Evolutionary conservation across 2,329 filamentous ascomycete species (phyloP).

Genomic region (Cladosporium sp.): DNA sequence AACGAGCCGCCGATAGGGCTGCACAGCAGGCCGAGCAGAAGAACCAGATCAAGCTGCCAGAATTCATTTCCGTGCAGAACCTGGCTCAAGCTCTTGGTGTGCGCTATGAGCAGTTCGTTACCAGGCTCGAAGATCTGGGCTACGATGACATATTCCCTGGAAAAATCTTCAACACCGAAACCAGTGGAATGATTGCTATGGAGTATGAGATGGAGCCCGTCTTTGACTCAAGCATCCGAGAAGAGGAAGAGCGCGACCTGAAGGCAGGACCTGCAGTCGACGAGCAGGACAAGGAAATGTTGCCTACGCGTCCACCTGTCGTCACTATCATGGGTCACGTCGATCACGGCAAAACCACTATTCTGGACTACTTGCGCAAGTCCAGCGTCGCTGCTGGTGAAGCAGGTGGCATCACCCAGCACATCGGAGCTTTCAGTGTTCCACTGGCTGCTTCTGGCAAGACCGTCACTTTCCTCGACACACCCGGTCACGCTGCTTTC

Average conservation of each 20-base stretch:
- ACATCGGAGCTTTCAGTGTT: constrained; percentile 96
- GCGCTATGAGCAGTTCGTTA: constrained; percentile 68
- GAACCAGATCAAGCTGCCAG: constrained; percentile 74
- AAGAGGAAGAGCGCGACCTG: constrained; percentile 68
- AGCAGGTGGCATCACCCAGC: constrained; percentile 96
- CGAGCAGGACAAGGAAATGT: constrained; percentile 61
- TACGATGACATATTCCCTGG: constrained; percentile 83
- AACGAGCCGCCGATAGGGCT: constrained; percentile 28
- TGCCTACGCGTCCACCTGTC: constrained; percentile 81
- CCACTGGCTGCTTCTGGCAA: constrained; percentile 66
- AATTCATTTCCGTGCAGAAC: constrained; percentile 87
- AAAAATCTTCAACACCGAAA: constrained; percentile 87
- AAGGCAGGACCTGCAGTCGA: constrained; percentile 63
- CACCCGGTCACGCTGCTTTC: constrained; percentile 93
- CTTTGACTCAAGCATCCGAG: constrained; percentile 47
- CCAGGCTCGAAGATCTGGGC: constrained; percentile 77
- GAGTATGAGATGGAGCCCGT: constrained; percentile 92
- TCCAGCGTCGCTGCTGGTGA: constrained; percentile 88
- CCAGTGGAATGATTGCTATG: constrained; percentile 82
- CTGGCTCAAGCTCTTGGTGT: constrained; percentile 75
- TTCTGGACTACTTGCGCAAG: constrained; percentile 89
- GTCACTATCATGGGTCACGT: constrained; percentile 99
- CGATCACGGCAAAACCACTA: constrained; percentile 96
- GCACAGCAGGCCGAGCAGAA: constrained; percentile 40
- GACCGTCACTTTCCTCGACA: constrained; percentile 94